Base-by-base conservation (phyloP, 2,329 filamentous ascomycete species). In the Stagonosporopsis vannaccii region DNA sequence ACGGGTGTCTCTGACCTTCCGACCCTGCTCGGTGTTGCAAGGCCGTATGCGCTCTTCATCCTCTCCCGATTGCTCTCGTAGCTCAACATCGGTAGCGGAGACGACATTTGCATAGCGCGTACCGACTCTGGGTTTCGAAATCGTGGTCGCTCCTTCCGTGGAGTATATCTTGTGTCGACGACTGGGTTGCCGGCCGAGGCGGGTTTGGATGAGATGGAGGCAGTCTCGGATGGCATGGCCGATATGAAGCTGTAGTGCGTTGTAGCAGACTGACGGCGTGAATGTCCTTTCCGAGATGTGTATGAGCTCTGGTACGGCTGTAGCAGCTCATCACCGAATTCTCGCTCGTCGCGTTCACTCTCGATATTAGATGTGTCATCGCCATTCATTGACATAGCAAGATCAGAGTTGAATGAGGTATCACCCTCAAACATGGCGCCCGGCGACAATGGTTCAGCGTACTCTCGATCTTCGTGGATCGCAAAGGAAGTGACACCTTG, bases 121-220 rank as follows among this genome's bases (percentile, higher is more conserved):
- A 91, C 85, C 12, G 86, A 87, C 1, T 88, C 89, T 0, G 89
- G 85, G 12, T 88, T 89, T 43, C 88, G 82, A 71, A 92, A 91
- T 1, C 85, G 83, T 5, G 87, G 84, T 2, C 89, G 83, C 8
- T 83, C 81, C 7, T 84, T 85, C 7, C 82, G 81, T 49, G 87
- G 84, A 20, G 83, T 78, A n/a, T 83, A 84, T 2, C 84, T 80
- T 23, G 68, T 65, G 23, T 72, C 67, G 55, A 70, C 62, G 42
- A 47, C 59, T 49, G 70, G 53, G 42, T 60, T 67, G 35, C 62
- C 61, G 22, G 69, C 66, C n/a, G 62, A 46, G 19, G 61, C 59
- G 20, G 70, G 68, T 41, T 73, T 71, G 13, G 72, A 72, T n/a
- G 70, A 56, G 43, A 76, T 66, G n/a, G 72, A 74, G 19, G 65